Evolutionary conservation across 2,329 filamentous ascomycete genomes (phyloP).

Genomic region (Phaeophleospora eucalypticola): DNA sequence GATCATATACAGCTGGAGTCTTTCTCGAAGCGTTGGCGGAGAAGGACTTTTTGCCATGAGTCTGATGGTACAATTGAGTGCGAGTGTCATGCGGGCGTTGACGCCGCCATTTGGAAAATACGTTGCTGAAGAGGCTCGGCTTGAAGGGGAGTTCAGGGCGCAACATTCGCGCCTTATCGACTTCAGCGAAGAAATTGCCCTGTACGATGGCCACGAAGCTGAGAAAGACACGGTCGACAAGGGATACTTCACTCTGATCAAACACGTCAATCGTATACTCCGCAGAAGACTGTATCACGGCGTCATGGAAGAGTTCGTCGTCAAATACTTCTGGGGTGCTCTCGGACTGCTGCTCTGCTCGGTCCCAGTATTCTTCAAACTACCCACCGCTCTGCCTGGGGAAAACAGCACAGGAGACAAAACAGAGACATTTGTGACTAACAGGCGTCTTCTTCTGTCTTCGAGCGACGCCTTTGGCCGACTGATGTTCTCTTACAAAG

Average conservation of each 20-base stretch:
- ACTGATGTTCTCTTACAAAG: slow-evolving; percentile 96
- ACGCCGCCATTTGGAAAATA: slow-evolving; percentile 97
- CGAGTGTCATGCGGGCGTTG: slow-evolving; percentile 85
- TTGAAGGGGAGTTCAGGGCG: slow-evolving; percentile 95
- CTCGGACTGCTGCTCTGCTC: slow-evolving; percentile 87
- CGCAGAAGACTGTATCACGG: slow-evolving; percentile 89
- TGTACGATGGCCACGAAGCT: slow-evolving; percentile 86
- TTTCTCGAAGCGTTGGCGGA: slow-evolving; percentile 91
- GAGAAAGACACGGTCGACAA: slow-evolving; percentile 97
- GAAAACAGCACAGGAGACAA: slow-evolving; percentile 20
- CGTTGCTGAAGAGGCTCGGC: slow-evolving; percentile 87
- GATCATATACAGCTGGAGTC: slow-evolving; percentile 91
- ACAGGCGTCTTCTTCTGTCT: slow-evolving; percentile 82
- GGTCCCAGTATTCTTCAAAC: slow-evolving; percentile 90
- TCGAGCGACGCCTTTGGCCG: slow-evolving; percentile 94
- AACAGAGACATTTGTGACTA: slow-evolving; percentile 75
- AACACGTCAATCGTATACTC: slow-evolving; percentile 95
- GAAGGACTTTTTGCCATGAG: slow-evolving; percentile 96
- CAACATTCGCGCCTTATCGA: slow-evolving; percentile 93
- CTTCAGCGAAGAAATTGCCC: slow-evolving; percentile 88
- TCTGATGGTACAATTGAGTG: slow-evolving; percentile 85
- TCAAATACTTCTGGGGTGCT: slow-evolving; percentile 99
- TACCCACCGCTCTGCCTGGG: slow-evolving; percentile 31
- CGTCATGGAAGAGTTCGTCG: slow-evolving; percentile 99
- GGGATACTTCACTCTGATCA: slow-evolving; percentile 97